These are phyloP conservation scores for Cryphonectria naterciae DNA, from an alignment of 2,329 filamentous ascomycete genomes.

Conservation along the genomic window DNA sequence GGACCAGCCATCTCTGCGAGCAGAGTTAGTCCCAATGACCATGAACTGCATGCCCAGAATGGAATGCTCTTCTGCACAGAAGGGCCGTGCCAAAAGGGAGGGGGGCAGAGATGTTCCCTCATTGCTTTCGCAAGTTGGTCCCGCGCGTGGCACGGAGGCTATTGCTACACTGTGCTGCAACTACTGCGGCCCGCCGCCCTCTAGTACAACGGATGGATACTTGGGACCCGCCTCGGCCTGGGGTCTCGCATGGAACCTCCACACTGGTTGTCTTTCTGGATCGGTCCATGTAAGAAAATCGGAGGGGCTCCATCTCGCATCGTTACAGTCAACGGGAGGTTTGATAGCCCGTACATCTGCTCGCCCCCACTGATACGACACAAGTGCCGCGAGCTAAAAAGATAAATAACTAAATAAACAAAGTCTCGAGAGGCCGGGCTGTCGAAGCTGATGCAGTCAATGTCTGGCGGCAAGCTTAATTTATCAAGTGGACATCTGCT, in stretches of 20 bases:
- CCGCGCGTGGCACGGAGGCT: not conserved
- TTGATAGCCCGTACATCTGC: not conserved
- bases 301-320: slow-evolving; percentile 3
- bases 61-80: slow-evolving; percentile 15
- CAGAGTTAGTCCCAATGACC: slow-evolving; percentile 12
- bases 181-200: slow-evolving; percentile 1
- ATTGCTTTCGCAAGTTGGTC: not conserved
- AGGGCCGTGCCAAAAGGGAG: slow-evolving; percentile 21
- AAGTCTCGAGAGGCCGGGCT: not conserved
- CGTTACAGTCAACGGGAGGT: not conserved
- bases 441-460: not conserved
- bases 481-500: not conserved
- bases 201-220: not conserved
- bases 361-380: not conserved
- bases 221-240: not conserved
- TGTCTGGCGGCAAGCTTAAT: not conserved
- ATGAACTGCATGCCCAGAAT: slow-evolving; percentile 25
- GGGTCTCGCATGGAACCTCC: slow-evolving; percentile 8
- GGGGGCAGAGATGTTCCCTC: not conserved
- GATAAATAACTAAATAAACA: not conserved
- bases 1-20: slow-evolving; percentile 2
- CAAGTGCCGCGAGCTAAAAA: not conserved
- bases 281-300: not conserved
- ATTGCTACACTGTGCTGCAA: slow-evolving; percentile 18
- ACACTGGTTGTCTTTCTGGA: not conserved